Conservation (phyloP, 352 stramenopile species). For the Nannochloropsis limnetica region DNA sequence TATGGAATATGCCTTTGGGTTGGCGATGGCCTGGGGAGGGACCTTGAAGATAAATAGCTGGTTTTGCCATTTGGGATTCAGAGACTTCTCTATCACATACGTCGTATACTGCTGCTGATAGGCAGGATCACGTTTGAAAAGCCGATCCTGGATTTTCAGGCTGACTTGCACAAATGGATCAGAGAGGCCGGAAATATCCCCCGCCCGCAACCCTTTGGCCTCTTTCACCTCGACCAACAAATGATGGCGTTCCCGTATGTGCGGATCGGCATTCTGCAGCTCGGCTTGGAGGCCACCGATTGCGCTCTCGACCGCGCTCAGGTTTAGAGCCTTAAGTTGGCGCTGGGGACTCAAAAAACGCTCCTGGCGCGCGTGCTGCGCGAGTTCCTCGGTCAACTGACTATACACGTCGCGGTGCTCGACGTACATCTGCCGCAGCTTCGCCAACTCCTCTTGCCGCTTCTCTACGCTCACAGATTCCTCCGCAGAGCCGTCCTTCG, state of each 20-base stretch:
- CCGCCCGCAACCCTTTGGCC: constrained; percentile 28
- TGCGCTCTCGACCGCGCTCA: neutral
- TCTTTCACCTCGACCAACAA: constrained; percentile 38
- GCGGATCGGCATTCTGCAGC: constrained; percentile 21
- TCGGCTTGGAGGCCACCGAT: constrained; percentile 31
- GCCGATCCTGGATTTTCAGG: constrained; percentile 14
- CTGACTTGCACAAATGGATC: constrained; percentile 34
- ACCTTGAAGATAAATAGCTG: constrained; percentile 42
- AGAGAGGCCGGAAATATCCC: constrained; percentile 27
- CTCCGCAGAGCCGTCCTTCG: constrained; percentile 17
- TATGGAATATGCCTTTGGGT: neutral
- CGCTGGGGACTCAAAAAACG: neutral
- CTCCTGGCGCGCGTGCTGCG: neutral
- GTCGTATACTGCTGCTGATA: constrained; percentile 36
- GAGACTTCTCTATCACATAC: constrained; percentile 38
- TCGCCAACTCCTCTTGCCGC: constrained; percentile 10
- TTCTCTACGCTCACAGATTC: constrained; percentile 32
- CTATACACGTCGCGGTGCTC: constrained; percentile 28
- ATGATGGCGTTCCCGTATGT: constrained; percentile 36
- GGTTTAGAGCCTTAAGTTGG: neutral
- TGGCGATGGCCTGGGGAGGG: neutral
- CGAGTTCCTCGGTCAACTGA: constrained; percentile 14
- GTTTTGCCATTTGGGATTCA: constrained; percentile 41
- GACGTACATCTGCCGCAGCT: constrained; percentile 15
- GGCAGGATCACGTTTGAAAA: constrained; percentile 14